Conservation (phyloP, 1,284 basidiomycete species). For the Psilocybe mexicana region DNA sequence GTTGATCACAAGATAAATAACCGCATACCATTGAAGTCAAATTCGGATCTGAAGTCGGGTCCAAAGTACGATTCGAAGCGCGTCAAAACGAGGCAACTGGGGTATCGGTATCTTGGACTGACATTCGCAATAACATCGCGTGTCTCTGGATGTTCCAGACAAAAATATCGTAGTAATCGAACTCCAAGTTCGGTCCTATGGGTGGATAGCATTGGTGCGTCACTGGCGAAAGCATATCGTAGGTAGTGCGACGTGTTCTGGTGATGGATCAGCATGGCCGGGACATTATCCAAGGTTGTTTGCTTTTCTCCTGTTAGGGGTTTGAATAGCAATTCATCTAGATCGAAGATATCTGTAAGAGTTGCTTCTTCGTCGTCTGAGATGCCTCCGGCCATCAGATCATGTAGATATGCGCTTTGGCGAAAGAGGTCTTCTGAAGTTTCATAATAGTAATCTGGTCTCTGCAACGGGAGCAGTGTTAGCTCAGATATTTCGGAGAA, state of each 20-base stretch:
- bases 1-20: background rate
- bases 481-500: background rate
- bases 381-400: background rate
- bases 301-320: background rate
- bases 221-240: background rate
- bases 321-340: no score
- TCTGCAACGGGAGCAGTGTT: background rate
- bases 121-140: background rate
- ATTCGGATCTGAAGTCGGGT: background rate
- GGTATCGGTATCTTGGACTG: background rate
- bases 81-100: background rate
- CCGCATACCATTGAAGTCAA: background rate
- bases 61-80: background rate
- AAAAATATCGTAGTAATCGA: background rate
- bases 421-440: background rate
- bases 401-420: background rate
- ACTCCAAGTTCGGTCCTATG: background rate
- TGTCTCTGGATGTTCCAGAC: background rate
- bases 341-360: background rate
- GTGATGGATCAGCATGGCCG: background rate
- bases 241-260: background rate
- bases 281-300: background rate
- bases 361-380: background rate
- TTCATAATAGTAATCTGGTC: background rate
- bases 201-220: background rate